Evolutionary conservation across 1,284 basidiomycete genomes (phyloP), one percentile per base, ranked within the genome.

Genomic region (Serendipita sp.): DNA sequence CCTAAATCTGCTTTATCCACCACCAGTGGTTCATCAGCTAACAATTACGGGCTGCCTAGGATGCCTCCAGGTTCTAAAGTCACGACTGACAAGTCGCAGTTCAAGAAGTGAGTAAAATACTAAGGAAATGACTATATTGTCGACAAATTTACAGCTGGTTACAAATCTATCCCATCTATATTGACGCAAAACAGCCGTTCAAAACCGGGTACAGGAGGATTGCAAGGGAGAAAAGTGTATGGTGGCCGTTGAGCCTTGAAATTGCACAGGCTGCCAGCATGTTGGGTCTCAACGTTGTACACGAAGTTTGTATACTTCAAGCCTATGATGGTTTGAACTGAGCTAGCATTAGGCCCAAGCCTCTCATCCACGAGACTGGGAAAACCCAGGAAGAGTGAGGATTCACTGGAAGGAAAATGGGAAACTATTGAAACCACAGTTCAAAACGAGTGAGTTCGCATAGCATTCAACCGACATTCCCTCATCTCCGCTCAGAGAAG

Each of bases 111-210:
- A 69, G 79, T 76, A 63, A 42, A 58, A 32, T 65, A 55, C 64
- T 70, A 43, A n/a, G 53, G 15, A 15, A 60, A 38, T 60, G 43
- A 43, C 41, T 30, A 32, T 60, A 26, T 34, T 17, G 43, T n/a
- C 10, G 10, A 6, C 10, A 10, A 45, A 42, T 58, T 22, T 26
- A 10, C 70, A 93, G 91, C 69, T 97, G 93, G 93, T 88, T 91
- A 65, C 88, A 88, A 68, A 82, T 98, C 70, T 99, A 99, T 72
- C 95, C 95, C 2, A 89, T 96, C 70, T 98, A 98, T 75, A 85
- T 98, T 67, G 95, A 99, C 73, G 92, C 93, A 53, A 97, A 97
- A 73, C 86, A 87, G 10, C 85, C 91, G 2, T 89, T 89, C 71
- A 82, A 84, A 5, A 85, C 82, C 6, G 91, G 92, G 15, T 83